These are phyloP conservation scores for Pseudomassariella vexata DNA, from an alignment of 2,329 filamentous ascomycete genomes.

Conservation along the genomic window DNA sequence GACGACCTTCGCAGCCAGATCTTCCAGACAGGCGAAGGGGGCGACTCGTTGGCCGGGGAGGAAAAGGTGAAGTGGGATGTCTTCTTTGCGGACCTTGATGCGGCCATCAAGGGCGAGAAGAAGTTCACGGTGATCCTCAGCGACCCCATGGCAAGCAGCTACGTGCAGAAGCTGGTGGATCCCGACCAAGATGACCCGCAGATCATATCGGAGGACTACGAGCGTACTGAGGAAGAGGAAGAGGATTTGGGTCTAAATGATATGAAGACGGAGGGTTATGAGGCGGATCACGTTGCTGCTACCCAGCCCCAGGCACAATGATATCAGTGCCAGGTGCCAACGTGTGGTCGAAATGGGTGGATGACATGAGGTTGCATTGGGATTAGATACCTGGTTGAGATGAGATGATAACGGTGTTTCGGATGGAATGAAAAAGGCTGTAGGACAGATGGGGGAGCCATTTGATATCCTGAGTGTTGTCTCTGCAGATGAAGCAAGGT, in stretches of 20 bases:
- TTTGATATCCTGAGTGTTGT: no score
- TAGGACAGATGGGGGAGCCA: no score
- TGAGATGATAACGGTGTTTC: no score
- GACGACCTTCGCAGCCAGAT: constrained; percentile 85
- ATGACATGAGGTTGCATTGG: no score
- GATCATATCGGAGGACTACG: constrained; percentile 76
- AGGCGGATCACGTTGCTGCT: constrained; percentile 50
- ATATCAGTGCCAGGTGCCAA: not conserved
- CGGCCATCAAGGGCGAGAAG: constrained; percentile 73
- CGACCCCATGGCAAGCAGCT: constrained; percentile 88
- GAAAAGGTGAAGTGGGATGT: constrained; percentile 68
- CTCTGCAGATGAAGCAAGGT: no score
- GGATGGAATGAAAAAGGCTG: no score
- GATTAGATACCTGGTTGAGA: no score
- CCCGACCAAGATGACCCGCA: constrained; percentile 66
- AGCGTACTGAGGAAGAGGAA: constrained; percentile 84
- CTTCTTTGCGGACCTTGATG: constrained; percentile 74
- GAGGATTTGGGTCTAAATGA: constrained; percentile 87
- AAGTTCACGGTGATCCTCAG: constrained; percentile 78
- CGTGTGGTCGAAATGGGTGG: no score
- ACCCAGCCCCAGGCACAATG: no score
- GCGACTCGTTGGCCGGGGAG: constrained; percentile 67
- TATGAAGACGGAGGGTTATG: constrained; percentile 89
- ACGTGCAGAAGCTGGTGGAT: constrained; percentile 84
- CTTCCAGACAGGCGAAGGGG: constrained; percentile 69